Evolutionary conservation across 306 rosid species (phyloP).

Genomic region (Albizia julibrissin): DNA sequence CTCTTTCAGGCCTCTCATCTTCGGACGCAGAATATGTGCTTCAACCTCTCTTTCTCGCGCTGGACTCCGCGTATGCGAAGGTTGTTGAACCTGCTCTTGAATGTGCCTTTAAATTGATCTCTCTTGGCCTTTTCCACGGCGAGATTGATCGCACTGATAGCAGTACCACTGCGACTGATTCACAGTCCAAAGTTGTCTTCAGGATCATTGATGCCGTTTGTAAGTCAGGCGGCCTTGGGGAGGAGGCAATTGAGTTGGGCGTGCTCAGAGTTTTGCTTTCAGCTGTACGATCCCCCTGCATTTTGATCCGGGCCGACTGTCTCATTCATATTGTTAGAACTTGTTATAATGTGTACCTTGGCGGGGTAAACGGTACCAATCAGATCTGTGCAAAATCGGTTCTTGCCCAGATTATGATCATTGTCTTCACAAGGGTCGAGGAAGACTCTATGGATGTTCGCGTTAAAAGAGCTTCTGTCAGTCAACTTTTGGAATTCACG

Average conservation of each 20-base stretch:
- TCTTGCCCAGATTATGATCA: conserved; percentile 88
- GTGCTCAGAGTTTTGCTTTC: conserved; percentile 81
- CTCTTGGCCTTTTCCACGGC: conserved; percentile 74
- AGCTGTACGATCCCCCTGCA: conserved; percentile 76
- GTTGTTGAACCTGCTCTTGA: conserved; percentile 97
- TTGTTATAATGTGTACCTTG: conserved; percentile 95
- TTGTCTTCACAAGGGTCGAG: conserved; percentile 78
- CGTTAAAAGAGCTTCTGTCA: conserved; percentile 61
- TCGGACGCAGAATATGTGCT: conserved; percentile 75
- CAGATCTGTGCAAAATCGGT: conserved; percentile 99
- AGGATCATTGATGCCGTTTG: conserved; percentile 76
- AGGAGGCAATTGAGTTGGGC: conserved; percentile 78
- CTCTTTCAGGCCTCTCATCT: conserved; percentile 63
- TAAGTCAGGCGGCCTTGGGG: conserved; percentile 80
- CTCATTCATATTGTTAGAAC: conserved; percentile 83
- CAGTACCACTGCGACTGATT: conserved; percentile 23
- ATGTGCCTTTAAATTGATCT: conserved; percentile 84
- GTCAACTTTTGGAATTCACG: conserved; percentile 82
- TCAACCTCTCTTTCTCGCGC: conserved; percentile 77
- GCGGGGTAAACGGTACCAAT: conserved; percentile 90
- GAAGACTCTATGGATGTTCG: conserved; percentile 67
- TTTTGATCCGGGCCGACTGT: conserved; percentile 81
- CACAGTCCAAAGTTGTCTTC: conserved; percentile 40
- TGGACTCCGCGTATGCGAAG: conserved; percentile 76
- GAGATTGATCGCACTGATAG: conserved; percentile 65